phyloP scores from a whole-genome alignment of 345 rosid genomes.

The Kernera saxatilis region DNA sequence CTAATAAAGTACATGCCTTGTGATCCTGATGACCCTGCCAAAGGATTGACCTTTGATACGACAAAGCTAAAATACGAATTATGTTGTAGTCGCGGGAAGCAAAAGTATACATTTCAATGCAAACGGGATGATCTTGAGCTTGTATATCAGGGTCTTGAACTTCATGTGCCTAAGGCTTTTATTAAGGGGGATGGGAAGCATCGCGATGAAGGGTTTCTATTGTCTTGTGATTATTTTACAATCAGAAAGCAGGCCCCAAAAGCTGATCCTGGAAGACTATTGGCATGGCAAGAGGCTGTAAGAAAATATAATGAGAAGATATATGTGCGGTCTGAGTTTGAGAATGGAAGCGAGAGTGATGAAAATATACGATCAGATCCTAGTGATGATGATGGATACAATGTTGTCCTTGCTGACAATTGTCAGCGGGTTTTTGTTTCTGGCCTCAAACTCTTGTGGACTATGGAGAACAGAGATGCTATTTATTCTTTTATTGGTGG shows the following conservation, averaged over 20 bases:
- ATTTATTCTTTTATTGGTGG: constrained; percentile 93
- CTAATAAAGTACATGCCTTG: constrained; percentile 60
- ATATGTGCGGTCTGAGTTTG: constrained; percentile 85
- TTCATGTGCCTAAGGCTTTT: constrained; percentile 69
- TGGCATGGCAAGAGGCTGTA: constrained; percentile 98
- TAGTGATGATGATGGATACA: constrained; percentile 92
- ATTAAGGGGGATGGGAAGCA: constrained; percentile 48
- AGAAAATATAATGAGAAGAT: constrained; percentile 86
- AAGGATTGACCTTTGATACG: constrained; percentile 69
- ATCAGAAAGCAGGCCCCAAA: constrained; percentile 87
- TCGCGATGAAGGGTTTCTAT: constrained; percentile 77
- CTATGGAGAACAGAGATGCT: constrained; percentile 77
- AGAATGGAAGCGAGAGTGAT: constrained; percentile 92
- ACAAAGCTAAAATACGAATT: constrained; percentile 70
- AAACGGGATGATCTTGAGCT: constrained; percentile 81
- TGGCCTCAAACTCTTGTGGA: constrained; percentile 93
- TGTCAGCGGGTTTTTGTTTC: constrained; percentile 88
- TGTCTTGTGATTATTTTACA: constrained; percentile 87
- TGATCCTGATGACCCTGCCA: constrained; percentile 88
- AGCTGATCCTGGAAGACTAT: constrained; percentile 74
- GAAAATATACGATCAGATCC: constrained; percentile 78
- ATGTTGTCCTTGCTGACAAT: constrained; percentile 86
- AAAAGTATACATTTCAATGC: constrained; percentile 82
- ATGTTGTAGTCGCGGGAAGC: constrained; percentile 76
- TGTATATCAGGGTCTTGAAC: constrained; percentile 87